These are phyloP conservation scores for Nakazawaea laoshanensis DNA, from an alignment of 805 yeast genomes.

Conservation along the genomic window DNA sequence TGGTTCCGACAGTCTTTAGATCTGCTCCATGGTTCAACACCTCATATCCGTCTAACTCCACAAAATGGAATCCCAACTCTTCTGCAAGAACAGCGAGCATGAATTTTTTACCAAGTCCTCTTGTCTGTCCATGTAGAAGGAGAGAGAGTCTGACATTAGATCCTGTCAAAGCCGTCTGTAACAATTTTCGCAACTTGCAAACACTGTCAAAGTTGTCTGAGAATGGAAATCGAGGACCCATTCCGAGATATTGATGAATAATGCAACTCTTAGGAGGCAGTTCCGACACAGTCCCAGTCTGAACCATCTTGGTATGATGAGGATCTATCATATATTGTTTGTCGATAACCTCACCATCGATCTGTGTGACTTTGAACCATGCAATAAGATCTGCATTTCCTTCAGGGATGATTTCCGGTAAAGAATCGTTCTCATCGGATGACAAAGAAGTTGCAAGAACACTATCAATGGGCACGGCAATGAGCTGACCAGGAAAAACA, in stretches of 20 bases:
- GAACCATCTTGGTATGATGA: slow-evolving; percentile 56
- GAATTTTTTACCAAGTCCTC: slow-evolving; percentile 76
- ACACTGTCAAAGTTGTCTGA: slow-evolving; percentile 40
- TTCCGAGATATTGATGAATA: slow-evolving; percentile 17
- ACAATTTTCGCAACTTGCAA: slow-evolving; percentile 41
- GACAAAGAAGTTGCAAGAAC: slow-evolving; percentile 42
- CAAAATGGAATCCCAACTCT: slow-evolving; percentile 55
- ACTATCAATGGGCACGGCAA: slow-evolving; percentile 75
- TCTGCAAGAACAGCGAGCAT: slow-evolving; percentile 46
- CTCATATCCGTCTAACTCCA: slow-evolving; percentile 65
- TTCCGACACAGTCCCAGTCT: slow-evolving; percentile 47
- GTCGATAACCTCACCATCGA: slow-evolving; percentile 23
- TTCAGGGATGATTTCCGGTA: slow-evolving; percentile 36
- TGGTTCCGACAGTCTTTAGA: slow-evolving; percentile 66
- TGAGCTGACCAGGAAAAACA: slow-evolving; percentile 54
- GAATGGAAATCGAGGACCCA: slow-evolving; percentile 26
- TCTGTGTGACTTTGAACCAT: slow-evolving; percentile 71
- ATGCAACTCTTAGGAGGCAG: slow-evolving; percentile 26
- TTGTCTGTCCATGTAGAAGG: slow-evolving; percentile 55
- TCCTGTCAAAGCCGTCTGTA: slow-evolving; percentile 40
- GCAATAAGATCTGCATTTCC: slow-evolving; percentile 69
- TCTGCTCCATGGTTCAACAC: slow-evolving; percentile 63
- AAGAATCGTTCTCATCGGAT: slow-evolving; percentile 13
- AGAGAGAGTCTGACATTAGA: slow-evolving; percentile 47
- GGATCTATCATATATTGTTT: slow-evolving; percentile 58